Conservation (phyloP, 164 flowering plant genomes). For the Berberis thunbergii region DNA sequence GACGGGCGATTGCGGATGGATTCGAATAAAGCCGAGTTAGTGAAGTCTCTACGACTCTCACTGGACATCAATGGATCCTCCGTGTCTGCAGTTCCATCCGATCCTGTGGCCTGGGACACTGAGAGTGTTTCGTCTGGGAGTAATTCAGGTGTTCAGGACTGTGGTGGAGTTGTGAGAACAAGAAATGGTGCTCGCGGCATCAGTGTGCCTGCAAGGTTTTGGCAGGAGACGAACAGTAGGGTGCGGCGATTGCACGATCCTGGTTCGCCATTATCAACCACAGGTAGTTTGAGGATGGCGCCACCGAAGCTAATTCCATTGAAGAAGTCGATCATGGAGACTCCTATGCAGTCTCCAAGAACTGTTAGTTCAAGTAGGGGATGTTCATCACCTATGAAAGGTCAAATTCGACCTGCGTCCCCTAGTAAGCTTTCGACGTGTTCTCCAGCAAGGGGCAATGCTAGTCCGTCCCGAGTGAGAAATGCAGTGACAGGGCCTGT, state of each 20-base stretch:
- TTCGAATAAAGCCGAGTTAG: constrained; percentile 34
- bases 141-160: constrained; percentile 63
- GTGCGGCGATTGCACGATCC: constrained; percentile 74
- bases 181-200: constrained; percentile 39
- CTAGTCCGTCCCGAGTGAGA: constrained; percentile 56
- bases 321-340: constrained; percentile 45
- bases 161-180: constrained; percentile 23
- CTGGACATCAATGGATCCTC: constrained; percentile 35
- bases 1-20: constrained; percentile 54
- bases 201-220: constrained; percentile 67
- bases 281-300: constrained; percentile 34
- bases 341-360: constrained; percentile 39
- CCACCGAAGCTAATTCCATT: constrained; percentile 37
- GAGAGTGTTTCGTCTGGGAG: constrained; percentile 98
- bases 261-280: constrained; percentile 45
- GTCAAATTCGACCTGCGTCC: constrained; percentile 45
- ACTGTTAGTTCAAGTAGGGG: constrained; percentile 27
- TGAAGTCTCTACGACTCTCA: constrained; percentile 18
- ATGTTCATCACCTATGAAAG: constrained; percentile 51
- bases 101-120: constrained; percentile 36
- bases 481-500: constrained; percentile 17
- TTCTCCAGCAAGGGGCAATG: constrained; percentile 44
- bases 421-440: constrained; percentile 43
- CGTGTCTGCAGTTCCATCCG: constrained; percentile 32
- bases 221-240: constrained; percentile 85